These are phyloP conservation scores for Pyrenophora seminiperda DNA, from an alignment of 2,329 filamentous ascomycete species.

Conservation along the genomic window DNA sequence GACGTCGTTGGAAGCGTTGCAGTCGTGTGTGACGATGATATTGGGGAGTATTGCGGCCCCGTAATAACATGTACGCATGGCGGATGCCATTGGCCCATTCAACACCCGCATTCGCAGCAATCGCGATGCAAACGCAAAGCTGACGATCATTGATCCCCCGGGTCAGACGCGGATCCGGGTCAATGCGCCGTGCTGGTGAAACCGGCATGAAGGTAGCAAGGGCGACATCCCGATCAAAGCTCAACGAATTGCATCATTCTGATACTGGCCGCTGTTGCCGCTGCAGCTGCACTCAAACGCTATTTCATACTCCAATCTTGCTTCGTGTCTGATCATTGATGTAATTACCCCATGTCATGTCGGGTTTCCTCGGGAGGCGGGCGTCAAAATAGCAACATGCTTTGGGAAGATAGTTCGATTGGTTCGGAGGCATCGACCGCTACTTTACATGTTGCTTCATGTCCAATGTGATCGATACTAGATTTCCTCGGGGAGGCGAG, in stretches of 20 bases:
- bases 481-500: not conserved
- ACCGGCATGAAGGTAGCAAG: not conserved
- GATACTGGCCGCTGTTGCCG: no score
- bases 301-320: no score
- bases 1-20: conserved; percentile 7
- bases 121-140: conserved; percentile 3
- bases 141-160: conserved; percentile 4
- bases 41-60: no score
- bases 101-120: not conserved
- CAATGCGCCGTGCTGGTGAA: conserved; percentile 5
- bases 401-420: no score
- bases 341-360: no score
- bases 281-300: not conserved
- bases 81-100: no score
- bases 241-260: not conserved
- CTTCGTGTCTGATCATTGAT: no score
- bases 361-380: no score
- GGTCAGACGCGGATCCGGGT: not conserved
- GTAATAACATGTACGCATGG: not conserved
- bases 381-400: no score
- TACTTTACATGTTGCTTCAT: not conserved
- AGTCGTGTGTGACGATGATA: conserved; percentile 1
- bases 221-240: not conserved
- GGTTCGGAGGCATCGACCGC: no score
- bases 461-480: not conserved